Evolutionary conservation across 2,329 filamentous ascomycete species (phyloP), one percentile per base, ranked within the genome.

Genomic region (Trichoderma hamatum): DNA sequence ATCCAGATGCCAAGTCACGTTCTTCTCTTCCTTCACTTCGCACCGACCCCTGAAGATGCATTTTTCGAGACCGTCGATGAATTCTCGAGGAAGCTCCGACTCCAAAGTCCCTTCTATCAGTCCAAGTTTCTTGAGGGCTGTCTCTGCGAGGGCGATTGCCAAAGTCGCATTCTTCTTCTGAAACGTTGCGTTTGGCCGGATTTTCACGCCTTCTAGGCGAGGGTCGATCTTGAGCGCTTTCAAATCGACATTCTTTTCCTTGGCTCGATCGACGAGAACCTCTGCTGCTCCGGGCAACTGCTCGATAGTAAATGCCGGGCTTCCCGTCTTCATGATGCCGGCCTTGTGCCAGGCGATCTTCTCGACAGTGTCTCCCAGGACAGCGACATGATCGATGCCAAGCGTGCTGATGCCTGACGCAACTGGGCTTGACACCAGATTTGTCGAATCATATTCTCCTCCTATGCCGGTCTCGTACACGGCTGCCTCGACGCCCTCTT

Each of bases 1-100:
- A 76, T 99, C 96, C 24, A 99, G 87, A 76, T 94, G 91, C 94
- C 95, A 99, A 19, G 84, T 85, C 5, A 97, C 82, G 2, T 76
- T 75, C 3, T 82, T 83, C 70, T 88, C 86, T 3, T 79, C 73
- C 74, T 85, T 88, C 51, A 85, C 81, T 72, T 90, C 88, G 76
- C 94, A 97, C 56, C 96, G 86, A 4, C 95, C 96, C 51, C 93
- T 87, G 82, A 94, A 92, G 3, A 89, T 87, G 2, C 93, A 91
- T 73, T 88, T 81, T 76, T 95, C 89, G 1, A 99, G 82, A 0
- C 94, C 96, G 16, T 86, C 83, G 28, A 89, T 81, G 75, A 97
- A 92, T 72, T 89, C 85, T 13, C 80, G 77, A 0, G 92, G 88
- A 3, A 95, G 79, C 4, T 77, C 28, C 3, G 71, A 70, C 13